phyloP scores from a whole-genome alignment of 768 basidiomycete genomes.

The Suillus alpinus region DNA sequence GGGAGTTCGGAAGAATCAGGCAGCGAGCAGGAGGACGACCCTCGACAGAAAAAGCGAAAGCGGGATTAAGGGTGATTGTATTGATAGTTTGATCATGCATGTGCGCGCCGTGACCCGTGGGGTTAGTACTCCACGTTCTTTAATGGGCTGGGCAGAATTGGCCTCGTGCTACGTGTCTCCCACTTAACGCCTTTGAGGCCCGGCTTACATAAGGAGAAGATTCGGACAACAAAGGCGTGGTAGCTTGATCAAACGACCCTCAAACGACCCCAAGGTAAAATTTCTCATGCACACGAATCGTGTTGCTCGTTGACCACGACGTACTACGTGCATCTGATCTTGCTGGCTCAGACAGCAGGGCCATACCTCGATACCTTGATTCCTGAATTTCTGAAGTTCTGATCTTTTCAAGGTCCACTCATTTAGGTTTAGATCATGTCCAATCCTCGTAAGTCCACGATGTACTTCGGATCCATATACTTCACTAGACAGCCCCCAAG shows the following conservation, averaged over 20 bases:
- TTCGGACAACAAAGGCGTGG: constrained; percentile 2
- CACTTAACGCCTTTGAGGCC: background rate
- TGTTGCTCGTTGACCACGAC: constrained; percentile 11
- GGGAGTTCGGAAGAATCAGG: background rate
- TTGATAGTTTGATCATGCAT: constrained; percentile 13
- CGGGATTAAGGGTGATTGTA: constrained; percentile 6
- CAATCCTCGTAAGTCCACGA: constrained; percentile 7
- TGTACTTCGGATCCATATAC: background rate
- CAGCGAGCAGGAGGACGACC: constrained; percentile 3
- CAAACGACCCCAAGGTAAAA: constrained; percentile 8
- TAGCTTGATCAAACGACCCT: background rate
- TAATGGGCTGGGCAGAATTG: background rate
- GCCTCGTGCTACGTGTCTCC: constrained; percentile 6
- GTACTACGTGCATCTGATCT: constrained; percentile 3
- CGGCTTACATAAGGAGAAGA: constrained; percentile 19
- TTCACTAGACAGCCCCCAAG: background rate
- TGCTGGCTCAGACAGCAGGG: background rate
- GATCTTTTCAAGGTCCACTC: constrained; percentile 1
- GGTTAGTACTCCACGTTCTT: background rate
- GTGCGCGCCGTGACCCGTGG: background rate
- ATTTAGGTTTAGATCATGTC: constrained; percentile 7
- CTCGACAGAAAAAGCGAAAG: constrained; percentile 16
- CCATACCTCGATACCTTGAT: background rate
- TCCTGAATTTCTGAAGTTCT: constrained; percentile 1
- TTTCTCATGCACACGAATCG: constrained; percentile 16